A percentile compares a stretch with the other conserved stretches of the same genome.
These are phyloP conservation scores for Dovyalis caffra DNA, from an alignment of 345 rosid species.

Conservation along the genomic window DNA sequence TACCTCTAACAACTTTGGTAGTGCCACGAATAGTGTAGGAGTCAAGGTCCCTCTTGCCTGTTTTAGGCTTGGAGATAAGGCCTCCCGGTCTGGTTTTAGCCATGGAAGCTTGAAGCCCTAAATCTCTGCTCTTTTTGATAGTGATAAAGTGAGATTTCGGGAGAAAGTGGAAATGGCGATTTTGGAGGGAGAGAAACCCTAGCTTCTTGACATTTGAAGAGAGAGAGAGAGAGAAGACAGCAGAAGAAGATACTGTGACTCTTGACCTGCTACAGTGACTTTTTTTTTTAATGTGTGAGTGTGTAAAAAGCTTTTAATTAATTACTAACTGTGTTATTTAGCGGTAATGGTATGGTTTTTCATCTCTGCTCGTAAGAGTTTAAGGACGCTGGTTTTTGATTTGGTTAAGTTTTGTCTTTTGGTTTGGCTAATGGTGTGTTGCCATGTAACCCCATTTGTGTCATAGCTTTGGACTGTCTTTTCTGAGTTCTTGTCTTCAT, in stretches of 20 bases:
- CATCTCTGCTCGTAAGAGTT: no score
- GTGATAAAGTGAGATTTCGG: constrained; percentile 1
- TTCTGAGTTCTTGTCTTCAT: background rate
- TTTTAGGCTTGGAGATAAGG: constrained; percentile 42
- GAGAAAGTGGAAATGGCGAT: background rate
- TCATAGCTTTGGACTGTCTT: background rate
- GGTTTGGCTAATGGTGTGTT: background rate
- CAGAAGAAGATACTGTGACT: constrained; percentile 7
- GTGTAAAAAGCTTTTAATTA: background rate
- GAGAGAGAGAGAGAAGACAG: background rate
- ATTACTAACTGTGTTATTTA: background rate
- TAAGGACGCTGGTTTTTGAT: background rate
- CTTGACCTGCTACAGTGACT: constrained; percentile 9
- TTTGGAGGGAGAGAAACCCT: constrained; percentile 21
- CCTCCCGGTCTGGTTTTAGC: constrained; percentile 83
- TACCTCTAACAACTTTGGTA: constrained; percentile 65
- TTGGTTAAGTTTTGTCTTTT: background rate
- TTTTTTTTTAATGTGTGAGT: background rate
- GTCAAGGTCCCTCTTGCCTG: constrained; percentile 52
- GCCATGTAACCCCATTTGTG: background rate
- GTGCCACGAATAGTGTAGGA: constrained; percentile 67
- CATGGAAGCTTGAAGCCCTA: constrained; percentile 41
- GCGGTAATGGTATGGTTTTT: background rate
- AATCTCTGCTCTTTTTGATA: background rate
- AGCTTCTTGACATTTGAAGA: constrained; percentile 13